Percentiles rank a stretch among this genome's conserved stretches.
phyloP scores from a whole-genome alignment of 2,329 filamentous ascomycete genomes.

The Ophiocordyceps australis region DNA sequence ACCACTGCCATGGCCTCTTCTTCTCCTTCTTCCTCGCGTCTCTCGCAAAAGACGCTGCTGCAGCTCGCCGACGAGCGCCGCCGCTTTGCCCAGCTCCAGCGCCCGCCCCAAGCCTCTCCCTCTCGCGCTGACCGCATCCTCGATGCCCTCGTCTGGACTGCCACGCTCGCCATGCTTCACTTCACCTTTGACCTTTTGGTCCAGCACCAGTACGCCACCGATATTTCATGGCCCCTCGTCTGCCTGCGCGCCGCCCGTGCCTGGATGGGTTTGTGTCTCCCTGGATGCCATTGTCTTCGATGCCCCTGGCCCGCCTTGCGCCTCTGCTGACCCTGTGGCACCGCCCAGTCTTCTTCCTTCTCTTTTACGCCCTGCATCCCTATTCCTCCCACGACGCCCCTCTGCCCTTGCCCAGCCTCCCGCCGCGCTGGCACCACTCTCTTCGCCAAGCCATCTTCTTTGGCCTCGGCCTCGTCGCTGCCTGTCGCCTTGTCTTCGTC shows the following conservation, averaged over 20 bases:
- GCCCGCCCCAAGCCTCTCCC: constrained; percentile 16
- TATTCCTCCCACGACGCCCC: constrained; percentile 30
- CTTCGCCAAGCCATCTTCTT: constrained; percentile 47
- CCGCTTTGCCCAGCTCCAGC: constrained; percentile 32
- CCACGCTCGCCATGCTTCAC: constrained; percentile 52
- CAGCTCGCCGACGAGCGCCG: constrained; percentile 49
- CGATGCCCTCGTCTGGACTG: constrained; percentile 38
- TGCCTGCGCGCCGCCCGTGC: constrained; percentile 31
- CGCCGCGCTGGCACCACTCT: constrained; percentile 23
- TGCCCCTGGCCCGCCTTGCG: background rate
- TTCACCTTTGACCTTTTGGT: constrained; percentile 66
- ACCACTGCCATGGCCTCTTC: too few relatives aligned
- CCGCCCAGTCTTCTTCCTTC: constrained; percentile 32
- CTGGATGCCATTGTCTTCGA: too few relatives aligned
- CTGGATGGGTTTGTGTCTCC: constrained; percentile 35
- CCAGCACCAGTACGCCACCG: constrained; percentile 58
- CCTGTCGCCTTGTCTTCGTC: constrained; percentile 66
- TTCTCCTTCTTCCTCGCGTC: too few relatives aligned
- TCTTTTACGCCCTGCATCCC: constrained; percentile 39
- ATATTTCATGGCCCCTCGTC: constrained; percentile 41
- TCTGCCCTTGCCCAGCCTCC: constrained; percentile 28
- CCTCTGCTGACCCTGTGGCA: background rate
- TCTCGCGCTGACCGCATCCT: constrained; percentile 30
- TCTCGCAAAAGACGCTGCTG: constrained; percentile 48
- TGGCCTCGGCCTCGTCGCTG: constrained; percentile 36